Evolutionary conservation across 768 basidiomycete species (phyloP).

Genomic region (Rhizopogon roseolus): DNA sequence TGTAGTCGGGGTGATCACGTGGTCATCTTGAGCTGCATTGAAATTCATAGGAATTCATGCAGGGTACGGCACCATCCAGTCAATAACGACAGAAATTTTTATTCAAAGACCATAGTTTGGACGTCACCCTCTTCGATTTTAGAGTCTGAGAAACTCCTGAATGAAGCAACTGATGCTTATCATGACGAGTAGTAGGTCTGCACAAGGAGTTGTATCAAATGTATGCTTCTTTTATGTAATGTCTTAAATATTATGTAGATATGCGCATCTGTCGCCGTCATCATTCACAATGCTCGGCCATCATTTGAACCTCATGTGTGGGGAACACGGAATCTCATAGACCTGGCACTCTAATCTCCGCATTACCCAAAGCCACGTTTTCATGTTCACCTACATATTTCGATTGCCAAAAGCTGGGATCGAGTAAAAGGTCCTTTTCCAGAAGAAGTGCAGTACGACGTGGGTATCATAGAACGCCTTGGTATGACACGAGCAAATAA

Average conservation of each 20-base stretch:
- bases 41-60: too few relatives aligned
- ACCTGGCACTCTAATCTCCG: conserved; percentile 31
- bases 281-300: conserved; percentile 46
- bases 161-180: conserved; percentile 23
- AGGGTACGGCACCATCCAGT: too few relatives aligned
- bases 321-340: conserved; percentile 42
- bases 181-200: conserved; percentile 12
- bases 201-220: conserved; percentile 10
- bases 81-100: too few relatives aligned
- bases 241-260: conserved; percentile 28
- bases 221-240: conserved; percentile 8
- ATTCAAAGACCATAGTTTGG: conserved; percentile 23
- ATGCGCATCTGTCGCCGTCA: conserved; percentile 23
- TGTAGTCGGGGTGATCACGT: too few relatives aligned
- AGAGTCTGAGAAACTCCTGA: conserved; percentile 18
- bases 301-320: conserved; percentile 48
- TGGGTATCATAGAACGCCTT: conserved; percentile 24
- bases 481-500: conserved; percentile 33
- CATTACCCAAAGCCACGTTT: conserved; percentile 21
- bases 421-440: conserved; percentile 17
- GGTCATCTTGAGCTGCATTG: too few relatives aligned
- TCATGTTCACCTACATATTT: conserved; percentile 37
- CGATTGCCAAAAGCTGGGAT: conserved; percentile 19
- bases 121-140: conserved; percentile 11
- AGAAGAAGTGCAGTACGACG: conserved; percentile 25